Evolutionary conservation across 2,329 filamentous ascomycete genomes (phyloP), one percentile per base, ranked within the genome.

Genomic region (Paradendryphiella salina): DNA sequence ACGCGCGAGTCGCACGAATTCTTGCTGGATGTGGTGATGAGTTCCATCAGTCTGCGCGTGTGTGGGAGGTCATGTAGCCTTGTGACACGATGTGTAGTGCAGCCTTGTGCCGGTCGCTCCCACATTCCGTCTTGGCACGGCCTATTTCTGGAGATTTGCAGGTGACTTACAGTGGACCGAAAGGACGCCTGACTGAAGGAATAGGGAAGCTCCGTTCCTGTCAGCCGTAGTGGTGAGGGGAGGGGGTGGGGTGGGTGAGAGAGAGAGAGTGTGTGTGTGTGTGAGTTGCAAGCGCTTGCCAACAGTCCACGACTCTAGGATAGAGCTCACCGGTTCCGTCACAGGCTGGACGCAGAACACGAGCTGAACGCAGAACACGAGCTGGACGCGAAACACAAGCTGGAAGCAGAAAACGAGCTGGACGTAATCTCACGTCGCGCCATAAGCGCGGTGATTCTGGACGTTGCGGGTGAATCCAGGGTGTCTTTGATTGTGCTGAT

Each of bases 331-430:
- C 52, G 52, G 52, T 41, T 34, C 38, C 46, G 33, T 41, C 44
- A 47, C 41, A 32, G 32, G 10, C 51, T 61, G 54, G 54, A 49
- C 50, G 55, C 54, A 17, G 48, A 20, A 51, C 39, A 55, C 41
- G 57, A 56, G 46, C n/a, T 40, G 52, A n/a, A 49, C 50, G 55
- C 54, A 17, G 48, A 20, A 51, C 39, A 55, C 41, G 57, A 56
- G 46, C n/a, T 40, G 52, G n/a, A n/a, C n/a, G n/a, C n/a, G n/a
- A n/a, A n/a, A n/a, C 44, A 47, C 41, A 32, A 36, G 10, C 51
- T 61, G 54, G 54, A 49, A 47, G 55, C 54, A 17, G 48, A 20
- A 51, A 36, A 55, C 41, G 57, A 56, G 46, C n/a, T 40, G 52
- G n/a, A n/a, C n/a, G n/a, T n/a, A n/a, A n/a, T n/a, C n/a, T n/a